Conservation (phyloP, 805 yeast genomes). For the Wickerhamiella azyma region DNA sequence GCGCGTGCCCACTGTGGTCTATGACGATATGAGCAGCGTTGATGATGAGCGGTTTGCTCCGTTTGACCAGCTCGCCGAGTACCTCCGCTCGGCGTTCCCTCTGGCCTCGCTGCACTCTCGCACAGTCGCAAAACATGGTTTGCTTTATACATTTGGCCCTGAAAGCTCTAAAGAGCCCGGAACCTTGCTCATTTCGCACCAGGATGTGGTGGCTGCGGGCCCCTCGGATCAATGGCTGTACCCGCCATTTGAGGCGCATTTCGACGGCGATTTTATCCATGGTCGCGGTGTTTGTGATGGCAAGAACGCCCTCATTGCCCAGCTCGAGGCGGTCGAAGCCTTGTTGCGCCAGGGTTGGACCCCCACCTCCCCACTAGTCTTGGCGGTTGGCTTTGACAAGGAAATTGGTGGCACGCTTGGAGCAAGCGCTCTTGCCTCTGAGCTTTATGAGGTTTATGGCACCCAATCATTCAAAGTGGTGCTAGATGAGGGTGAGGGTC, state of each 20-base stretch:
- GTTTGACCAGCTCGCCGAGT: slow-evolving; percentile 35
- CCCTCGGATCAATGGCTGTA: slow-evolving; percentile 49
- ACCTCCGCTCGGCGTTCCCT: slow-evolving; percentile 39
- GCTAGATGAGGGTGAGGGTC: slow-evolving; percentile 56
- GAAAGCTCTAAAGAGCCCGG: slow-evolving; percentile 37
- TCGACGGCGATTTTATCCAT: slow-evolving; percentile 51
- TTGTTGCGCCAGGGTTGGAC: slow-evolving; percentile 38
- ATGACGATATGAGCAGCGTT: slow-evolving; percentile 39
- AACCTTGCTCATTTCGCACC: slow-evolving; percentile 67
- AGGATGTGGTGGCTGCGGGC: slow-evolving; percentile 64
- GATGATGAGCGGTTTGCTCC: slow-evolving; percentile 39
- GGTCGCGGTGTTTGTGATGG: slow-evolving; percentile 77
- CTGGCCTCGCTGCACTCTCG: slow-evolving; percentile 34
- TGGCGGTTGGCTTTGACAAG: slow-evolving; percentile 72
- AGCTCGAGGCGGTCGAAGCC: slow-evolving; percentile 51
- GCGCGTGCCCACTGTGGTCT: slow-evolving; percentile 51
- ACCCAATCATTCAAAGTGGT: slow-evolving; percentile 46
- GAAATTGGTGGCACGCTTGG: slow-evolving; percentile 55
- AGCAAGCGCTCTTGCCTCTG: slow-evolving; percentile 40
- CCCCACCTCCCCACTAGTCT: slow-evolving; percentile 48
- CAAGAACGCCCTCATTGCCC: slow-evolving; percentile 52
- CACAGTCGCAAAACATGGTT: slow-evolving; percentile 46
- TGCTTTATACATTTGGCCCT: slow-evolving; percentile 57
- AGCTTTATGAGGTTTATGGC: slow-evolving; percentile 44
- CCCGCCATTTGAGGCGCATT: slow-evolving; percentile 55